Evolutionary conservation across 2,329 filamentous ascomycete species (phyloP).

Genomic region (Neophaeococcomyces aloes): DNA sequence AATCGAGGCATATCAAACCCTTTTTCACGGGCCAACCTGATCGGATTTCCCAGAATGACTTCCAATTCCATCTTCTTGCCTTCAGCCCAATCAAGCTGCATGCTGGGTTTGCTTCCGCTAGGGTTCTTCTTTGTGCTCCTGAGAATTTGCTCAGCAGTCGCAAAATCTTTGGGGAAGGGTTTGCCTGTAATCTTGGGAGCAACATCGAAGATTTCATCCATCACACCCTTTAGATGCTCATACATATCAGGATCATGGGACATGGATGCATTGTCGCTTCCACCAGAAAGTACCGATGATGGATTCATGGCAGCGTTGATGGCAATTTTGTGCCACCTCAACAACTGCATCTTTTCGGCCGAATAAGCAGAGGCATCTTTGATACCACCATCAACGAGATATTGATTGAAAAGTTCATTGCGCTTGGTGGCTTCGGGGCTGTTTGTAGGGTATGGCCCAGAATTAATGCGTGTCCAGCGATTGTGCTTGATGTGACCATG

Average conservation of each 20-base stretch:
- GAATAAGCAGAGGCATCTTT: constrained; percentile 55
- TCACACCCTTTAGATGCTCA: constrained; percentile 52
- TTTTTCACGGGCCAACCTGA: constrained; percentile 51
- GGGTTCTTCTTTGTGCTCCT: constrained; percentile 53
- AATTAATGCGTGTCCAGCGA: constrained; percentile 61
- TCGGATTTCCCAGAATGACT: constrained; percentile 61
- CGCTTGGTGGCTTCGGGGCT: constrained; percentile 27
- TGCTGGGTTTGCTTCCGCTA: constrained; percentile 39
- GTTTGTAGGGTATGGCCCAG: constrained; percentile 54
- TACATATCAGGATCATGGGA: constrained; percentile 52
- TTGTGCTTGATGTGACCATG: constrained; percentile 58
- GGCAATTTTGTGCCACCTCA: constrained; percentile 66
- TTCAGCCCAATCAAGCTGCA: constrained; percentile 61
- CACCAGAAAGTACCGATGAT: constrained; percentile 56
- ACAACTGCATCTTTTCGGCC: constrained; percentile 56
- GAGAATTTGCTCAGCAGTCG: constrained; percentile 52
- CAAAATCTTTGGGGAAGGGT: constrained; percentile 50
- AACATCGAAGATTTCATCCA: constrained; percentile 58
- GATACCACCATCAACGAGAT: constrained; percentile 45
- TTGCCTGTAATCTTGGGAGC: constrained; percentile 53
- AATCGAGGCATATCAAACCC: constrained; percentile 57
- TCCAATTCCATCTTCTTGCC: constrained; percentile 59
- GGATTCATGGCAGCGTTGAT: constrained; percentile 70
- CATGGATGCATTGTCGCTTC: constrained; percentile 57
- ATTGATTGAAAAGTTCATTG: constrained; percentile 32